Base-by-base conservation (phyloP, 2,329 filamentous ascomycete species). In the Pseudogymnoascus sp. region DNA sequence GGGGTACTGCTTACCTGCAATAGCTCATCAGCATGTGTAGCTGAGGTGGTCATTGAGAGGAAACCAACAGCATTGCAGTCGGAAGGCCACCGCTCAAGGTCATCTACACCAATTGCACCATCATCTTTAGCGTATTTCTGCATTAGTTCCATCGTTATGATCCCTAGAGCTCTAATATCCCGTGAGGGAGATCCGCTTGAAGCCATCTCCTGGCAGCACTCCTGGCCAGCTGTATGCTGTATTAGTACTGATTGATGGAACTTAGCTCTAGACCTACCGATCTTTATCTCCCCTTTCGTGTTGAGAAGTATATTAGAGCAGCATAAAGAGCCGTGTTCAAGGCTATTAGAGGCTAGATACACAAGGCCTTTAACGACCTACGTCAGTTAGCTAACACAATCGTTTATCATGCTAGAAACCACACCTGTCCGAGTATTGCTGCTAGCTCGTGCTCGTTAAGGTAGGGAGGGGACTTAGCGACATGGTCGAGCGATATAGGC, bases 61-160 rank as follows among this genome's bases (percentile, higher is more conserved):
- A 75, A 74, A 60, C 63, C 65, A 50, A 73, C 62, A 28, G 70
- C 64, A 61, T 68, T 61, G 24, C 68, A 71, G 38, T 68, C 64
- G 38, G 61, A 63, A 16, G 63, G 67, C 71, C 68, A 75, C 61
- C 70, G 66, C 56, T 68, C 46, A 40, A 71, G 38, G 64, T 75
- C 63, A 59, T 72, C 67, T 24, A 75, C 66, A 22, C 72, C 68
- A 53, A 73, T 63, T 50, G 64, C 65, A 50, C 70, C 66, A 62
- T 72, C 67, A 50, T 72, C 67, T 66, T 73, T 74, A 28, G 65
- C 53, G 64, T 73, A 72, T 66, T 73, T 75, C 60, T 75, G 68
- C 68, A 76, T 75, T 14, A 75, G 66, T 63, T 73, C 66, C 67
- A 71, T 74, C 16, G 65, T 69, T 33, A 72, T 73, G 50, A 16